Conservation (phyloP, 2,329 filamentous ascomycete genomes). For the Microcera coccophila region DNA sequence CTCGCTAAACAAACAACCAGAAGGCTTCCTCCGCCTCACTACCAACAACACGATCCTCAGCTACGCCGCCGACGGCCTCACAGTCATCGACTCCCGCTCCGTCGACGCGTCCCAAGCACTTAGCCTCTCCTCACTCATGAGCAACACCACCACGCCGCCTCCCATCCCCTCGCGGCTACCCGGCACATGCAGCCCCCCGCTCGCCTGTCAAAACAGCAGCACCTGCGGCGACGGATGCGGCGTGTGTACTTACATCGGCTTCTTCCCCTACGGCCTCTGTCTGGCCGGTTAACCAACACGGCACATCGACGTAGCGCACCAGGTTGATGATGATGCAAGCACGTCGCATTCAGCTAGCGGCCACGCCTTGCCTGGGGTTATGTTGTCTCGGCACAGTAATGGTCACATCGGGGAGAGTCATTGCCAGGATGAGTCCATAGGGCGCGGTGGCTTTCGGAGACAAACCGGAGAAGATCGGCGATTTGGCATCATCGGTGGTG, state of each 20-base stretch:
- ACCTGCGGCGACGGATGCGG: constrained; percentile 11
- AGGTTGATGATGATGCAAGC: too few species aligned
- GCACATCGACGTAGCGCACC: too few species aligned
- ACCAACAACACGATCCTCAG: constrained; percentile 7
- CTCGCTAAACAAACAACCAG: constrained; percentile 6
- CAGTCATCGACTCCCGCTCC: constrained; percentile 6
- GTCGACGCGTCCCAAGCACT: background rate
- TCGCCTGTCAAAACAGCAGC: constrained; percentile 10
- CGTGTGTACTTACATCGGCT: constrained; percentile 12
- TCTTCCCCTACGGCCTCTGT: constrained; percentile 12
- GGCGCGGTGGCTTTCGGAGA: too few species aligned
- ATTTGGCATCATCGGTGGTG: too few species aligned
- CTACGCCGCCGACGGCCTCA: constrained; percentile 6
- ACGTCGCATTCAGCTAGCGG: too few species aligned
- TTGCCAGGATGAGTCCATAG: too few species aligned
- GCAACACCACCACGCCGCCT: background rate
- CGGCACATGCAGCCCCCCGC: constrained; percentile 9
- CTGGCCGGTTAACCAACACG: constrained; percentile 7
- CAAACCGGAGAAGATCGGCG: too few species aligned
- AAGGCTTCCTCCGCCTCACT: constrained; percentile 1
- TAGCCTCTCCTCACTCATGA: background rate
- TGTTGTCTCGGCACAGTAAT: too few species aligned
- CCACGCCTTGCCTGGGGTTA: too few species aligned
- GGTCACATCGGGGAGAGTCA: too few species aligned
- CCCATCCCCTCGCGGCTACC: too few species aligned